These are phyloP conservation scores for Bipolaris gigantea DNA, from an alignment of 2,329 filamentous ascomycete species.

Conservation along the genomic window DNA sequence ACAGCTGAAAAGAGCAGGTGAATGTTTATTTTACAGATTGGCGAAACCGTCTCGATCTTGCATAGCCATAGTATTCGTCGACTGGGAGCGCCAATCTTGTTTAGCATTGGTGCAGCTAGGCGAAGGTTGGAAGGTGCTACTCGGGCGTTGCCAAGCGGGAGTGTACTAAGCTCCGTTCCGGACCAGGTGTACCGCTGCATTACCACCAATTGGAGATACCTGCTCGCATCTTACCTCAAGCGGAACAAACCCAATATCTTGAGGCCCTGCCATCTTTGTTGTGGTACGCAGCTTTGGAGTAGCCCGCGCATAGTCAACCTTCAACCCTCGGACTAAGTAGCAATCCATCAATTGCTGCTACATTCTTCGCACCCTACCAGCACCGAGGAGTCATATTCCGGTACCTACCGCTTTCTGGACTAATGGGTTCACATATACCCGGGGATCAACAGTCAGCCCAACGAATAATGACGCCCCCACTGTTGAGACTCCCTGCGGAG, in stretches of 20 bases:
- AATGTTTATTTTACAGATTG: slow-evolving; percentile 12
- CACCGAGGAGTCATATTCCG: accelerated
- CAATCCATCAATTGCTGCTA: neutral
- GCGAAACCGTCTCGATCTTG: slow-evolving; percentile 20
- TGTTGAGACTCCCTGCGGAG: slow-evolving; percentile 70
- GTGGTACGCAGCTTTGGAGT: neutral
- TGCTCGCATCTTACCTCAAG: neutral
- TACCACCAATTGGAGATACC: slow-evolving; percentile 7
- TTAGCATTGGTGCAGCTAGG: slow-evolving; percentile 19
- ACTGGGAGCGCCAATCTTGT: slow-evolving; percentile 12
- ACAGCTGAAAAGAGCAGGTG: slow-evolving; percentile 20
- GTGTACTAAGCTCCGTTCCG: slow-evolving; percentile 3
- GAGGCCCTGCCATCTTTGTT: neutral
- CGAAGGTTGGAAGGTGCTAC: slow-evolving; percentile 37
- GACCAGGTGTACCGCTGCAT: slow-evolving; percentile 2
- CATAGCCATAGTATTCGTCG: slow-evolving; percentile 20
- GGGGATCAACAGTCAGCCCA: neutral
- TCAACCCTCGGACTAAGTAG: neutral
- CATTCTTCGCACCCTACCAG: neutral
- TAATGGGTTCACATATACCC: neutral
- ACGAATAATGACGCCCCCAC: slow-evolving; percentile 13
- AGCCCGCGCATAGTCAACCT: neutral
- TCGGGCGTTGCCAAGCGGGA: slow-evolving; percentile 22
- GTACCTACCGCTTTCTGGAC: neutral
- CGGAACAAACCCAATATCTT: neutral